These are phyloP conservation scores for Tuber umbilicatum DNA, from an alignment of 495 filamentous ascomycete species.

Conservation along the genomic window DNA sequence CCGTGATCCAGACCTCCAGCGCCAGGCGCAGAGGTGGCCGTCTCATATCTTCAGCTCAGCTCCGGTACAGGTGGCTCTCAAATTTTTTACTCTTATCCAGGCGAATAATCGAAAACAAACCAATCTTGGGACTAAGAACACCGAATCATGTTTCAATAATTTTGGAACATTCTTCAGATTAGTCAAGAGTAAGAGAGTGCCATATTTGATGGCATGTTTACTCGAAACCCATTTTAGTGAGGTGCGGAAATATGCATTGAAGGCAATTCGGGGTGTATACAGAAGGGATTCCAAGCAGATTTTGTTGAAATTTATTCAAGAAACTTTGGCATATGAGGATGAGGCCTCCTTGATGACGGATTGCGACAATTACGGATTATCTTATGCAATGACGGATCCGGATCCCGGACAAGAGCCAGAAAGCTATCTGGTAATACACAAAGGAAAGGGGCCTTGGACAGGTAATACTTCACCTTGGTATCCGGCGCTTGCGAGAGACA, in stretches of 20 bases:
- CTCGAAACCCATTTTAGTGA: slow-evolving; percentile 84
- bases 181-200: slow-evolving; percentile 60
- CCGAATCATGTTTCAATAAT: slow-evolving; percentile 52
- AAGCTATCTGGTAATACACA: slow-evolving; percentile 1
- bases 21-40: slow-evolving; percentile 68
- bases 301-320: slow-evolving; percentile 31
- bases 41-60: slow-evolving; percentile 50
- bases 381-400: slow-evolving; percentile 1
- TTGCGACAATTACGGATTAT: slow-evolving; percentile 29
- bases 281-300: slow-evolving; percentile 58
- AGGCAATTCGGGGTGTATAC: slow-evolving; percentile 56
- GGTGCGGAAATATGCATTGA: slow-evolving; percentile 69
- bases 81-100: slow-evolving; percentile 55
- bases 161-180: slow-evolving; percentile 65
- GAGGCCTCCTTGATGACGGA: slow-evolving; percentile 24
- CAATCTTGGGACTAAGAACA: slow-evolving; percentile 24
- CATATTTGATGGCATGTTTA: slow-evolving; percentile 89
- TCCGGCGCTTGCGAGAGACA: neutral
- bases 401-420: neutral
- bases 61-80: slow-evolving; percentile 59
- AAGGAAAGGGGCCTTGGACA: neutral
- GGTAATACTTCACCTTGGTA: neutral
- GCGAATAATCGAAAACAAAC: slow-evolving; percentile 30
- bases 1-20: slow-evolving; percentile 65
- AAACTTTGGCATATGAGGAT: slow-evolving; percentile 33